Conservation (phyloP, 2,329 filamentous ascomycete species). For the Alternaria metachromatica region DNA sequence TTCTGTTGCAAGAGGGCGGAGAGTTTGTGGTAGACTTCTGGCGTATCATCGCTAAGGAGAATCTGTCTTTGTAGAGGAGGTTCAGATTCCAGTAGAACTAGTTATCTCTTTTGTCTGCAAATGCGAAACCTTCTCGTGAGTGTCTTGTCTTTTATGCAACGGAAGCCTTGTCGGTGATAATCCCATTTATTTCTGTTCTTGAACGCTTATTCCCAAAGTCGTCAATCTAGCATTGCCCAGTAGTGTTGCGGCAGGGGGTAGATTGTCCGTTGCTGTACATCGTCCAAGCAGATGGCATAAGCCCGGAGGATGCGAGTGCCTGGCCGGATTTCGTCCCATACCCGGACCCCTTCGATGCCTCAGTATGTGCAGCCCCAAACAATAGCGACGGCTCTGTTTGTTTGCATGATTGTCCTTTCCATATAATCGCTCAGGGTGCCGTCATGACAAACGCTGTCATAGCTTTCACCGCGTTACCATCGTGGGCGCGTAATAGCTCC, state of each 20-base stretch:
- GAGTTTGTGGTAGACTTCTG: constrained; percentile 33
- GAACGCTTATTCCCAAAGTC: background rate
- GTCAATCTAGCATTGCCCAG: no score
- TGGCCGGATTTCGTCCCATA: background rate
- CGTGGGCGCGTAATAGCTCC: constrained; percentile 73
- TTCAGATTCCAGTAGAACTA: background rate
- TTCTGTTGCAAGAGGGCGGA: constrained; percentile 32
- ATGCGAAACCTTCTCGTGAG: background rate
- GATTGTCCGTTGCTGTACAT: background rate
- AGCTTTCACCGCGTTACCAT: constrained; percentile 72
- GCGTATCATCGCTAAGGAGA: background rate
- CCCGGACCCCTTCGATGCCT: background rate
- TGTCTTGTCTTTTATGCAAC: background rate
- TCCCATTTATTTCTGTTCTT: background rate
- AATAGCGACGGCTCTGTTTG: background rate
- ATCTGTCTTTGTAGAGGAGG: background rate
- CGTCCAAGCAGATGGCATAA: background rate
- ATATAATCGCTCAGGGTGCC: constrained; percentile 7
- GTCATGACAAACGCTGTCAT: constrained; percentile 65
- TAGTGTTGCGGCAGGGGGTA: background rate
- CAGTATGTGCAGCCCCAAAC: background rate
- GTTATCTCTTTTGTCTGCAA: background rate
- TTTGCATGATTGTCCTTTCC: background rate
- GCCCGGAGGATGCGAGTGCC: background rate
- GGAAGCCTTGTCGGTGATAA: background rate